phyloP scores from a whole-genome alignment of 345 rosid genomes.

The Adansonia digitata region DNA sequence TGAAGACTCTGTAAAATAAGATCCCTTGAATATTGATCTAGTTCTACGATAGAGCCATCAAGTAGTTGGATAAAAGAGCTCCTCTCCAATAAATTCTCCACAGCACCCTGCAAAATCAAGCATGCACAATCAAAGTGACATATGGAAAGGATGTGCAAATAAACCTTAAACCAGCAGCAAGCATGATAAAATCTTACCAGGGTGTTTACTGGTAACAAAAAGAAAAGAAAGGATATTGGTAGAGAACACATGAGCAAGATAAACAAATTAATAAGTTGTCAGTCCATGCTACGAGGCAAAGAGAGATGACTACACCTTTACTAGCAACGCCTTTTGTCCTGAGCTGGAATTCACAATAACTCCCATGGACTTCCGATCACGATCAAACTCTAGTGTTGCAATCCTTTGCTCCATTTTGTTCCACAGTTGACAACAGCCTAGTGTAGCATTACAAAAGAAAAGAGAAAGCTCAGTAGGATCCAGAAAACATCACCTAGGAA shows the following conservation, averaged over 20 bases:
- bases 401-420: conserved; percentile 61
- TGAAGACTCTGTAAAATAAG: conserved; percentile 54
- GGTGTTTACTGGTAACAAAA: neutral
- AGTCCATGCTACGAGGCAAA: neutral
- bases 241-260: neutral
- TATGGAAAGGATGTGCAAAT: neutral
- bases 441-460: neutral
- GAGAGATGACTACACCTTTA: conserved; percentile 51
- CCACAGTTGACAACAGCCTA: conserved; percentile 77
- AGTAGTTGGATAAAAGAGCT: conserved; percentile 65
- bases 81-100: conserved; percentile 84
- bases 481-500: neutral
- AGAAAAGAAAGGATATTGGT: neutral
- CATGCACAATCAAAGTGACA: neutral
- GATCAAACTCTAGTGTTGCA: conserved; percentile 96
- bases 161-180: neutral
- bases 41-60: conserved; percentile 59
- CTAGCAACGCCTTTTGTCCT: conserved; percentile 64
- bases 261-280: neutral
- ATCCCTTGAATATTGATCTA: conserved; percentile 57
- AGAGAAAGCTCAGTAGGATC: neutral
- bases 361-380: conserved; percentile 94
- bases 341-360: conserved; percentile 81
- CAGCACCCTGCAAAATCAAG: conserved; percentile 76
- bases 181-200: neutral